These are phyloP conservation scores for Gracilaria caudata DNA, from an alignment of 23 red algal genomes.

Conservation along the genomic window DNA sequence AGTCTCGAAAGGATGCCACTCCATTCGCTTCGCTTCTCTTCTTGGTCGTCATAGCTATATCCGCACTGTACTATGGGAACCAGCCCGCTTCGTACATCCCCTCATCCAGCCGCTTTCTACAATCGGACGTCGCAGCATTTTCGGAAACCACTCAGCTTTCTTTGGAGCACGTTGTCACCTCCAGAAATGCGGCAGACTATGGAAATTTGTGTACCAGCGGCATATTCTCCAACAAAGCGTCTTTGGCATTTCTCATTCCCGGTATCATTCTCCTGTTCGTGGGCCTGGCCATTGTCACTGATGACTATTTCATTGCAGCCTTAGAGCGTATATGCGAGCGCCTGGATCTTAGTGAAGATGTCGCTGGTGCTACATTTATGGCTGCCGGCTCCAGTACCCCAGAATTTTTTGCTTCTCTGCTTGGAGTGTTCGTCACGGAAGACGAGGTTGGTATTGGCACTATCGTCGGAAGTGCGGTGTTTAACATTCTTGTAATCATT, in stretches of 20 bases:
- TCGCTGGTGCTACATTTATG: constrained; percentile 77
- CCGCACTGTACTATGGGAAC: neutral
- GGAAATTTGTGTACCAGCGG: constrained; percentile 44
- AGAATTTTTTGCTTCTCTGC: constrained; percentile 76
- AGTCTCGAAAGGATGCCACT: constrained; percentile 21
- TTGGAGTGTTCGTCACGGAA: constrained; percentile 72
- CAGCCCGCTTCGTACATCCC: neutral
- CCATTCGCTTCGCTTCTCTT: constrained; percentile 44
- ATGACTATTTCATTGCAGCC: constrained; percentile 77
- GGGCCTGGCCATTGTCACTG: constrained; percentile 75
- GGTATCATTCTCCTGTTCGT: constrained; percentile 58
- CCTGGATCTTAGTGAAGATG: constrained; percentile 66
- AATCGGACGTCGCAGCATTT: neutral
- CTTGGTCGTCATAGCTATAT: neutral
- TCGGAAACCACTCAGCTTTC: neutral
- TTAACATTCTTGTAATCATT: constrained; percentile 84
- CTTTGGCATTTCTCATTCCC: constrained; percentile 59
- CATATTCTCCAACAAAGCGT: constrained; percentile 23
- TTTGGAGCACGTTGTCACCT: constrained; percentile 5
- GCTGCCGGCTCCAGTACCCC: constrained; percentile 73
- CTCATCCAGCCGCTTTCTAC: neutral
- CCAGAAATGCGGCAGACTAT: constrained; percentile 28
- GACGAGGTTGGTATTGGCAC: constrained; percentile 81
- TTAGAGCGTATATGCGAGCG: constrained; percentile 75
- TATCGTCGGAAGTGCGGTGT: constrained; percentile 77